phyloP scores from a whole-genome alignment of 352 stramenopile genomes.

The Globisporangium nodosum region DNA sequence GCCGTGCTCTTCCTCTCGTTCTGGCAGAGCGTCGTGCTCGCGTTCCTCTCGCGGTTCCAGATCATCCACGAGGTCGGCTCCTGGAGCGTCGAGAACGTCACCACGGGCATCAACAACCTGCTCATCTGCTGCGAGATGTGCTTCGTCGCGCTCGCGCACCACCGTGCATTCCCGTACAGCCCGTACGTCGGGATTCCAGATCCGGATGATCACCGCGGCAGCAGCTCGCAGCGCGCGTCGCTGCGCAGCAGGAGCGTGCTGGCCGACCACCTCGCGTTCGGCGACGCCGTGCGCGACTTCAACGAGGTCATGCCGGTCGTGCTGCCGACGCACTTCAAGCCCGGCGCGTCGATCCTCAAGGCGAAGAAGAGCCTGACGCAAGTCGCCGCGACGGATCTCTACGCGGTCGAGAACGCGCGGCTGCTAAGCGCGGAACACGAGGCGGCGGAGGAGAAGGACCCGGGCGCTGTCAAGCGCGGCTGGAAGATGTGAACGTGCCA shows the following conservation, averaged over 20 bases:
- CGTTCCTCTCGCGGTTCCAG: constrained; percentile 84
- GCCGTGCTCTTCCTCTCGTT: constrained; percentile 98
- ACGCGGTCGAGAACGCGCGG: constrained; percentile 31
- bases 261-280: constrained; percentile 90
- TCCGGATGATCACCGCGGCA: constrained; percentile 1
- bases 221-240: constrained; percentile 13
- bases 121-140: constrained; percentile 99
- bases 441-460: constrained; percentile 15
- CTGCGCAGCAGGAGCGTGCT: constrained; percentile 74
- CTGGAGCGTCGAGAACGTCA: constrained; percentile 94
- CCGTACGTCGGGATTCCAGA: constrained; percentile 51
- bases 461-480: constrained; percentile 27
- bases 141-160: constrained; percentile 94
- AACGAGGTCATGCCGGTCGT: constrained; percentile 88
- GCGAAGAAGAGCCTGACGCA: constrained; percentile 42
- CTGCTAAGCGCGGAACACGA: constrained; percentile 41
- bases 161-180: constrained; percentile 93
- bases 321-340: constrained; percentile 74
- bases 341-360: constrained; percentile 51
- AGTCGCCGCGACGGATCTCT: constrained; percentile 31
- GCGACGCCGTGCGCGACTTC: constrained; percentile 93
- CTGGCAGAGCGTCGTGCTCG: constrained; percentile 95
- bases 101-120: constrained; percentile 96
- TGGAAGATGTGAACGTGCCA: constrained; percentile 44
- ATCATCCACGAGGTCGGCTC: constrained; percentile 89